phyloP scores from a whole-genome alignment of 1,139 yeast genomes.

The Spencermartinsiella ligniputridi region DNA sequence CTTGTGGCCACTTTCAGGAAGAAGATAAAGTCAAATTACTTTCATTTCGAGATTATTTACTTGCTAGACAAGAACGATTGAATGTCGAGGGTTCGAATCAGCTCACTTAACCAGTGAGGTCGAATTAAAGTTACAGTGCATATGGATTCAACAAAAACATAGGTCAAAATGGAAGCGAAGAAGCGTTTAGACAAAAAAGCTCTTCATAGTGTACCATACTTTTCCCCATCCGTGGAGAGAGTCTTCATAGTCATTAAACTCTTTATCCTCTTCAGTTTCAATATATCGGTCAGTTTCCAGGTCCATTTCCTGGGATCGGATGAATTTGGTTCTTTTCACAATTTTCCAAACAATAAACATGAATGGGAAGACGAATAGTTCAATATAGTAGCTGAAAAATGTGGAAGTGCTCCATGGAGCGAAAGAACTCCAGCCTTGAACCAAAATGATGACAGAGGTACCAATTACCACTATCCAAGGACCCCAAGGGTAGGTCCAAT shows the following conservation, averaged over 20 bases:
- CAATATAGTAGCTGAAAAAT: slow-evolving; percentile 48
- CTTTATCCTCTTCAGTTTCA: slow-evolving; percentile 47
- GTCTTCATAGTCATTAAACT: slow-evolving; percentile 39
- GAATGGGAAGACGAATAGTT: slow-evolving; percentile 46
- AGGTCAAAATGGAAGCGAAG: too few relatives aligned
- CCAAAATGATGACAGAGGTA: slow-evolving; percentile 45
- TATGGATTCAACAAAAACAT: too few relatives aligned
- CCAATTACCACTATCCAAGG: slow-evolving; percentile 51
- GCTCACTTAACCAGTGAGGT: not conserved
- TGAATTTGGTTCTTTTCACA: slow-evolving; percentile 45
- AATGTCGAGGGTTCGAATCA: too few relatives aligned
- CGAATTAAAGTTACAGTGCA: too few relatives aligned
- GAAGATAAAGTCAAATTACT: not conserved
- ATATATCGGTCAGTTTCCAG: slow-evolving; percentile 56
- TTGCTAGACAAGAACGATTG: not conserved
- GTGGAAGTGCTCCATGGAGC: slow-evolving; percentile 51
- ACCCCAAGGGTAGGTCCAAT: slow-evolving; percentile 61
- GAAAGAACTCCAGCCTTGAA: slow-evolving; percentile 62
- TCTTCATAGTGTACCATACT: not conserved
- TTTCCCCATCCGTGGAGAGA: slow-evolving; percentile 37
- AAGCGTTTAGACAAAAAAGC: slow-evolving; percentile 4
- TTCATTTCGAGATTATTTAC: not conserved
- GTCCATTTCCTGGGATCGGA: slow-evolving; percentile 53
- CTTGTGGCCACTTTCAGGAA: not conserved
- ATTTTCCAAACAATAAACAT: slow-evolving; percentile 48